These are phyloP conservation scores for Ceratocystis huliohia DNA, from an alignment of 2,329 filamentous ascomycete species.

Conservation along the genomic window DNA sequence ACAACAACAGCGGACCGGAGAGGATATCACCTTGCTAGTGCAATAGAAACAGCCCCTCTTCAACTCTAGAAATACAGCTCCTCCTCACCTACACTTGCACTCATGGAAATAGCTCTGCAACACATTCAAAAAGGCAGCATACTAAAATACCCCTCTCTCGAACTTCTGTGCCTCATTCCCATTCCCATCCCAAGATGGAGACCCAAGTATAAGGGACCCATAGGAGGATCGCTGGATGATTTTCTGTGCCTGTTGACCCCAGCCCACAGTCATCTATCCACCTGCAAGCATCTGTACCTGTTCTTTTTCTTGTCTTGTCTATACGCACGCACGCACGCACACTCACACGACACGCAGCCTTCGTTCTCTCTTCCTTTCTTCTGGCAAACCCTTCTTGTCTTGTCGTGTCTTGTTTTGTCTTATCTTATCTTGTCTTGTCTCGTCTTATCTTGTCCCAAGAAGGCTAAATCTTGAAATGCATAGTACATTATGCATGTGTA, in stretches of 20 bases:
- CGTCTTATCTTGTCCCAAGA: background rate
- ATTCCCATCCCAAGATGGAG: no score
- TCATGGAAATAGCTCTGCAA: no score
- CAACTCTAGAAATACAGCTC: no score
- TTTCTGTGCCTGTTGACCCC: background rate
- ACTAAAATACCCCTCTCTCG: background rate
- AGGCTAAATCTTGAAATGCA: no score
- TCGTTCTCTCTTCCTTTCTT: background rate
- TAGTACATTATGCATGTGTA: no score
- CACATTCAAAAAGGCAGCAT: no score
- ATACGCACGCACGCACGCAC: background rate
- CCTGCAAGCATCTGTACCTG: background rate
- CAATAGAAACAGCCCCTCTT: no score
- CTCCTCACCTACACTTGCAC: no score
- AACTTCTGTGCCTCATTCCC: background rate
- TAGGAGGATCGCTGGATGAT: conserved; percentile 2
- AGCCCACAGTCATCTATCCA: background rate
- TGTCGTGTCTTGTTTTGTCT: background rate
- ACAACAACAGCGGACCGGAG: no score
- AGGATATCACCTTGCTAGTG: no score
- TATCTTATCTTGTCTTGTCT: background rate
- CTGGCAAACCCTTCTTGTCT: background rate
- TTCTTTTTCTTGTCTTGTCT: background rate
- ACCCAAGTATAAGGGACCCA: no score
- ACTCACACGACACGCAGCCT: background rate